Conservation (phyloP, 1,139 yeast species). For the Nematodospora anomalae region DNA sequence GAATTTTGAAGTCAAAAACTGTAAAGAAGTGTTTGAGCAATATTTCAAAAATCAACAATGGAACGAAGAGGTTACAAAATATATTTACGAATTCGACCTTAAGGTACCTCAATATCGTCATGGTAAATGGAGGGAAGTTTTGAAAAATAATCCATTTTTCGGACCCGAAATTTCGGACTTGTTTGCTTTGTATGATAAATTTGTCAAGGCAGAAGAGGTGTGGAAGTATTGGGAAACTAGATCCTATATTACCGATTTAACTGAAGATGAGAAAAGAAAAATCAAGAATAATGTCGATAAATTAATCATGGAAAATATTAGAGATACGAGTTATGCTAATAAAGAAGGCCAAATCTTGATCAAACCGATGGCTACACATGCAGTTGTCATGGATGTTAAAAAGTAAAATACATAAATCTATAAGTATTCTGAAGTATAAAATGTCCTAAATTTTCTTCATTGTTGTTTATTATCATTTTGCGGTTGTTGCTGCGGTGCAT, state of each 20-base stretch:
- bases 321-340: slow-evolving; percentile 19
- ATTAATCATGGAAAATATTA: slow-evolving; percentile 18
- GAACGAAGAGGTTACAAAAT: slow-evolving; percentile 27
- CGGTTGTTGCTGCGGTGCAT: not conserved
- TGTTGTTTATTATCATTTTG: slow-evolving; percentile 2
- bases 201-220: slow-evolving; percentile 32
- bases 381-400: slow-evolving; percentile 19
- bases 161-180: slow-evolving; percentile 29
- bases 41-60: slow-evolving; percentile 21
- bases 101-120: slow-evolving; percentile 62
- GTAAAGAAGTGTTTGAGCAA: slow-evolving; percentile 13
- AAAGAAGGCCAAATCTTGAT: slow-evolving; percentile 19
- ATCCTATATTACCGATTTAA: slow-evolving; percentile 53
- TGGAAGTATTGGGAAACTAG: slow-evolving; percentile 60
- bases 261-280: slow-evolving; percentile 33
- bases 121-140: slow-evolving; percentile 47
- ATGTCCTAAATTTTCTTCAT: not conserved
- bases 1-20: slow-evolving; percentile 4
- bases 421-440: not conserved
- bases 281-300: slow-evolving; percentile 32
- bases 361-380: slow-evolving; percentile 30
- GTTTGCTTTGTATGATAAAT: slow-evolving; percentile 31
- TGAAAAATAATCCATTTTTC: slow-evolving; percentile 29
- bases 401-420: not conserved
- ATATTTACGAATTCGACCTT: slow-evolving; percentile 29